Evolutionary conservation across 495 filamentous ascomycete genomes (phyloP), one percentile per base, ranked within the genome.

Genomic region (Daldinia grandis): DNA sequence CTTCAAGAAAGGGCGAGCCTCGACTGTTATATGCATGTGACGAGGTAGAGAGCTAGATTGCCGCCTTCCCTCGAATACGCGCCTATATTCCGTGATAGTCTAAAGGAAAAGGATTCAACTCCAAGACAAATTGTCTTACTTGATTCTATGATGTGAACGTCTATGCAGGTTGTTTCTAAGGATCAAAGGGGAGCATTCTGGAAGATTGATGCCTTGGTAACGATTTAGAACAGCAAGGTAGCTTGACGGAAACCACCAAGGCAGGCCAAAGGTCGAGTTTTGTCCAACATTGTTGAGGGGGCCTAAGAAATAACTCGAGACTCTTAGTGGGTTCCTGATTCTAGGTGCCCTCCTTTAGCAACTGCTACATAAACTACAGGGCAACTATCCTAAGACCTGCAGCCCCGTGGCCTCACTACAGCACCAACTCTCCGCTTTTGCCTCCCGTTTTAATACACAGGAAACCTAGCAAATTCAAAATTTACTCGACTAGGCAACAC

Each of bases 291-390:
- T 19, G 10, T 9, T 12, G 33, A 37, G 30, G 54, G 58, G 1
- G 17, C 42, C 25, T 57, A 37, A 51, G 62, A 66, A 61, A 44
- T n/a, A 27, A 5, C 62, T 71, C 62, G 62, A 71, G 62, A 31
- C 24, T 10, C 17, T 58, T 40, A 37, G 68, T 8, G 5, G 31
- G 3, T 58, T 71, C 68, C 62, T 58, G 62, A 53, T 24, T 5
- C n/a, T 30, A 35, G 53, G 50, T 27, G 10, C 49, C n/a, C 14
- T 27, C 8, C 37, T 63, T 57, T 62, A 8, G 47, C 2, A 2
- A 5, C 7, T 14, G 4, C 24, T 27, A 59, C 42, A 47, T 25
- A 24, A 24, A 30, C 37, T 71, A 66, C 61, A 58, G 62, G 57
- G 57, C 25, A 58, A 28, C 3, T 17, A 27, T 21, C 21, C 17